These are phyloP conservation scores for Russula vinacea DNA, from an alignment of 768 basidiomycete species.

Conservation along the genomic window DNA sequence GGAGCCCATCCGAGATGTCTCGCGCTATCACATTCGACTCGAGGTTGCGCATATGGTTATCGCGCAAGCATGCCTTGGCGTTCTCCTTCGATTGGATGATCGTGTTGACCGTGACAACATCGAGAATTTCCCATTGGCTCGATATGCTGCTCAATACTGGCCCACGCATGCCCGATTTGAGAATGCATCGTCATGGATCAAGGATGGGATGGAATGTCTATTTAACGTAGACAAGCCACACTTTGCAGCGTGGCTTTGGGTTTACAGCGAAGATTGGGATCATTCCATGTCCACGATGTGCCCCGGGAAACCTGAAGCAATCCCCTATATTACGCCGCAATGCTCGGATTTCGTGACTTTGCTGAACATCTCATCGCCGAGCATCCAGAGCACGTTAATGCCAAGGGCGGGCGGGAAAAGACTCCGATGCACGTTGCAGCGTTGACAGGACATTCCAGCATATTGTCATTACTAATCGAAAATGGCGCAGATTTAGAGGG, in stretches of 20 bases:
- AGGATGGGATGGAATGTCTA: neutral
- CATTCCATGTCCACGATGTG: neutral
- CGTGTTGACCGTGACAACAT: neutral
- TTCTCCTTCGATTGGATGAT: slow-evolving; percentile 1
- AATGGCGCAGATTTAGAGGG: neutral
- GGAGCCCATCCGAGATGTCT: neutral
- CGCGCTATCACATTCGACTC: neutral
- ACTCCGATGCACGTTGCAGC: neutral
- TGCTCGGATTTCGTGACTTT: neutral
- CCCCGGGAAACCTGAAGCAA: neutral
- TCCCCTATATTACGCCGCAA: neutral
- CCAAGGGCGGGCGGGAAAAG: fast-evolving
- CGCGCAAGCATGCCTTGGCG: neutral
- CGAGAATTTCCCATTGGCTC: neutral
- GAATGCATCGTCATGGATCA: neutral
- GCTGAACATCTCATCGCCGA: neutral
- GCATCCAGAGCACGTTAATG: neutral
- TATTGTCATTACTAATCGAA: neutral
- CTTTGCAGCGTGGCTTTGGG: neutral
- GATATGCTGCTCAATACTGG: neutral
- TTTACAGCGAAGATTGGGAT: neutral
- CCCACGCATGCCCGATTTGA: neutral
- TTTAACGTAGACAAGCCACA: neutral
- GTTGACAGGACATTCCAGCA: neutral
- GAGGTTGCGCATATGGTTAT: neutral